Evolutionary conservation across 2,329 filamentous ascomycete species (phyloP).

Genomic region (Scortechinia acanthostroma): DNA sequence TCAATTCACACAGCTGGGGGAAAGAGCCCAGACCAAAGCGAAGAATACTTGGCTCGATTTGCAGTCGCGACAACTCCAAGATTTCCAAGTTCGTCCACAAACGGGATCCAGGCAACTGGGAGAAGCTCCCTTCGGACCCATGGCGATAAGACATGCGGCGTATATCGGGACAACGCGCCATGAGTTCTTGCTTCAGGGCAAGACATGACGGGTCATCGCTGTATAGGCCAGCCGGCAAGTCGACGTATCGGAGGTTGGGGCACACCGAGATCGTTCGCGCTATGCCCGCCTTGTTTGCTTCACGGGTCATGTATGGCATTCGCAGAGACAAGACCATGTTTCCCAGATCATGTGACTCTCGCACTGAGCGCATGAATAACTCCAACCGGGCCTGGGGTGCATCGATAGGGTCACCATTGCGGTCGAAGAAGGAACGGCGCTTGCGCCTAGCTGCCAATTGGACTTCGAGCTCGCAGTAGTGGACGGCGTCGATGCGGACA

Average conservation of each 20-base stretch:
- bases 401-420: conserved; percentile 52
- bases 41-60: conserved; percentile 44
- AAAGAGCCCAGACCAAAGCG: conserved; percentile 48
- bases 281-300: conserved; percentile 58
- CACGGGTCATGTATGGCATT: conserved; percentile 65
- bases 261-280: conserved; percentile 56
- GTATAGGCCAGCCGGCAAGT: conserved; percentile 64
- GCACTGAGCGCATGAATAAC: conserved; percentile 53
- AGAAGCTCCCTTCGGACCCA: conserved; percentile 53
- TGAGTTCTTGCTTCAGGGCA: conserved; percentile 54
- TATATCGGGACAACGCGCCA: conserved; percentile 55
- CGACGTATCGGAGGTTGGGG: conserved; percentile 59
- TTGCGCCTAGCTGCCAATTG: conserved; percentile 52
- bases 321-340: conserved; percentile 51
- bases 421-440: conserved; percentile 37
- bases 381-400: conserved; percentile 48
- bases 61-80: conserved; percentile 39
- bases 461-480: conserved; percentile 65
- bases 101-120: conserved; percentile 40
- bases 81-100: conserved; percentile 43
- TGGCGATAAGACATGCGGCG: conserved; percentile 59
- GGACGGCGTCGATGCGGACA: conserved; percentile 64
- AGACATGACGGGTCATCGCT: conserved; percentile 52
- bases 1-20: conserved; percentile 44
- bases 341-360: conserved; percentile 42